Evolutionary conservation across 441 rosid species (phyloP), one percentile per base, ranked within the genome.

Genomic region (Adansonia rubrostipa): DNA sequence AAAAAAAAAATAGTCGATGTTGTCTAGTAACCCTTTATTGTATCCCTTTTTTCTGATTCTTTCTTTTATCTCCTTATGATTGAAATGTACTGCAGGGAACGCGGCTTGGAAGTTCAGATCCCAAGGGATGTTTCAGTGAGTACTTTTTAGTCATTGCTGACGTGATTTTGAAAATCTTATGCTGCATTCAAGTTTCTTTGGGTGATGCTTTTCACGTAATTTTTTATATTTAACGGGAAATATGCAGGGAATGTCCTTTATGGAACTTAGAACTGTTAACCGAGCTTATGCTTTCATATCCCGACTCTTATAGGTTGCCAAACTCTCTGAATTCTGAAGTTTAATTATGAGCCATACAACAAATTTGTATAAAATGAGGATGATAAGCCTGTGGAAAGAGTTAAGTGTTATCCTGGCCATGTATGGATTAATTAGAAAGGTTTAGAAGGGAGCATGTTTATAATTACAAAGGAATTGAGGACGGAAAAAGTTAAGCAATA

Each of bases 21-120:
- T 63, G 19, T 36, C 6, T 2, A 33, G 66, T 62, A 56, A 10
- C 20, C 28, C 40, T 72, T 75, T 71, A 28, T 51, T 36, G 60
- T 48, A 61, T 20, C 72, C 72, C 33, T 10, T 71, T 47, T 76
- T 28, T 58, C 68, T 79, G 45, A 69, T 73, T 54, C 57, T 63
- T 13, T 19, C 57, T 77, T 17, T 63, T 13, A 33, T 74, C 78
- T 77, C 63, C 69, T 47, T 28, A 10, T 62, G 45, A 64, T 57
- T 79, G 76, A 76, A 87, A 79, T 78, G 51, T 77, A 63, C 74
- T 78, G 79, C 89, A 96, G 98, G 99, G 99, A 67, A 94, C 99
- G 66, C 86, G 98, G 83, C 99, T 96, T 66, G 99, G 99, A 83
- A 96, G 98, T 89, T 94, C 98, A 80, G 98, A 96, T 82, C 99